Evolutionary conservation across 345 rosid genomes (phyloP).

Genomic region (Gossypium australe): DNA sequence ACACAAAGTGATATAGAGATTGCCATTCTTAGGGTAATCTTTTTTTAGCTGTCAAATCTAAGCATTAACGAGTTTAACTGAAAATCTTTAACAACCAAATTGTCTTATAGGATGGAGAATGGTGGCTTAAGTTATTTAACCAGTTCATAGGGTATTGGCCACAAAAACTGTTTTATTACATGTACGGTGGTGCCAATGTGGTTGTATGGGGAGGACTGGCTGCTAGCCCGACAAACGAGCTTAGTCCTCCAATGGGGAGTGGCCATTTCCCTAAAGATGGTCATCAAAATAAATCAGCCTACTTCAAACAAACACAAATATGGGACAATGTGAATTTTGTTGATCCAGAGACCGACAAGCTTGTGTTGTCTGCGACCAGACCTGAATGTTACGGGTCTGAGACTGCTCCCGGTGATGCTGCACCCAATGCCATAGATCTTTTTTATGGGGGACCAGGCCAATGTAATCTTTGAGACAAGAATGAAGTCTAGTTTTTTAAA

Average conservation of each 20-base stretch:
- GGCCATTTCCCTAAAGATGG: background rate
- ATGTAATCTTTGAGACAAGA: background rate
- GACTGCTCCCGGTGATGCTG: background rate
- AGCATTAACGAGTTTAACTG: background rate
- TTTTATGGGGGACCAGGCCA: background rate
- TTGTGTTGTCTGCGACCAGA: background rate
- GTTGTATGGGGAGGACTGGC: background rate
- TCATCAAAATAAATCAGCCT: background rate
- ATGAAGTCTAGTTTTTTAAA: no score
- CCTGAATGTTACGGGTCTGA: background rate
- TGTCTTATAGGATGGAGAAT: slow-evolving; percentile 21
- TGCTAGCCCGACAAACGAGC: background rate
- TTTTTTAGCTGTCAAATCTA: background rate
- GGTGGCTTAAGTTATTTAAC: slow-evolving; percentile 22
- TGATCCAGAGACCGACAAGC: background rate
- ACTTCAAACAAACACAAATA: background rate
- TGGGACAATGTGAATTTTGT: background rate
- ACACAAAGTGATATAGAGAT: background rate
- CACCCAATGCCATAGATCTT: background rate
- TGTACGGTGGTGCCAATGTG: slow-evolving; percentile 5
- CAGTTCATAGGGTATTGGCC: slow-evolving; percentile 29
- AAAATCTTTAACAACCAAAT: background rate
- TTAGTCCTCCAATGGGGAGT: slow-evolving; percentile 3
- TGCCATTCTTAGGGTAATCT: background rate
- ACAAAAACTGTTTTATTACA: slow-evolving; percentile 14